A percentile compares a stretch with the other conserved stretches of the same genome.
These are phyloP conservation scores for Pestalotiopsis sp. DNA, from an alignment of 2,329 filamentous ascomycete species.

Conservation along the genomic window DNA sequence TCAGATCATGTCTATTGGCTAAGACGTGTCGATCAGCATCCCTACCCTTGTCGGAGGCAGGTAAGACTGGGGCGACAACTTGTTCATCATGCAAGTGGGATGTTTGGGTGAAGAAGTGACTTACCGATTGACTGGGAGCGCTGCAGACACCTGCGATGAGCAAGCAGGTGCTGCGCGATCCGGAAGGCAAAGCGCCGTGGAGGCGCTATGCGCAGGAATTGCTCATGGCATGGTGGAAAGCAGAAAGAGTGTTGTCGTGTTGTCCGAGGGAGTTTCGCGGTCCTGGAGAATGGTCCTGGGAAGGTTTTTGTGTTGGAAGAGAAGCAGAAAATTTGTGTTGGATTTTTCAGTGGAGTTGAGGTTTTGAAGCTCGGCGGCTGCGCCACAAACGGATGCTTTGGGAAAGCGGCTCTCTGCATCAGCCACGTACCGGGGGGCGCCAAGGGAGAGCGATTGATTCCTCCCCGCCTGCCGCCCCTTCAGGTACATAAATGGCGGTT, in stretches of 20 bases:
- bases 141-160: too few species aligned
- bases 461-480: neutral
- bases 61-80: conserved; percentile 64
- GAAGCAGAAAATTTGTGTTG: conserved; percentile 7
- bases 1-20: conserved; percentile 48
- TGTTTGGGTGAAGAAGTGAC: neutral
- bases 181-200: neutral
- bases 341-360: conserved; percentile 8
- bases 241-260: neutral
- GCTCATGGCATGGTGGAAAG: neutral
- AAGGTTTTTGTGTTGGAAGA: conserved; percentile 10
- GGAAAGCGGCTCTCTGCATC: neutral
- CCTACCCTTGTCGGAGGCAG: conserved; percentile 30
- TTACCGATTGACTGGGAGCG: neutral
- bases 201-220: neutral
- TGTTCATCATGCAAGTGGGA: conserved; percentile 51
- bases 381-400: conserved; percentile 7
- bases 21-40: conserved; percentile 60
- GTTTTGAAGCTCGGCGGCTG: conserved; percentile 11
- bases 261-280: neutral
- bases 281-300: conserved; percentile 22
- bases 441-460: neutral
- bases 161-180: neutral
- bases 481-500: conserved; percentile 14
- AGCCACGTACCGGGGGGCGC: neutral